Evolutionary conservation across 495 filamentous ascomycete genomes (phyloP), one percentile per base, ranked within the genome.

Genomic region (Podospora pseudopauciseta): DNA sequence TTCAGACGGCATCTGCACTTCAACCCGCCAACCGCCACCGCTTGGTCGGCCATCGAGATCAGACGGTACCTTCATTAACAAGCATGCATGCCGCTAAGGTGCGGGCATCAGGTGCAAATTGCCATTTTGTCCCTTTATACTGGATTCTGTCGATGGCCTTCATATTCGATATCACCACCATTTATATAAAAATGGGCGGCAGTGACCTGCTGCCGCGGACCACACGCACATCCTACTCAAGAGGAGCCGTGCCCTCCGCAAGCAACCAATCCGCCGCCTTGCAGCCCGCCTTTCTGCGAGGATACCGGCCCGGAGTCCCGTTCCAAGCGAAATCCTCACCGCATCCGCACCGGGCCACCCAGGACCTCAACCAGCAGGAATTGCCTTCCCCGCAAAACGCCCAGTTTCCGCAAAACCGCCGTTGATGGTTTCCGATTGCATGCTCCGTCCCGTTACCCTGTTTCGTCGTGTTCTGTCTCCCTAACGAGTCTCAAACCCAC

Each of bases 221-320:
- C 30, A 49, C 34, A 71, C 61, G 66, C 34, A 63, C 32, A 71
- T 62, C 65, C 65, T 20, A 16, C 55, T 32, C 58, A 55, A 18
- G 63, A 63, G 49, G 63, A 63, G 27, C 54, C 65, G 63, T 64
- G 65, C 26, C 23, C 61, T 49, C 44, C 27, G 60, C 23, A 57
- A 54, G n/a, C 59, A 64, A 27, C 68, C 68, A 72, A 64, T 64
- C 66, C 67, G 61, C 27, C 27, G 27, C 30, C 28, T 49, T 49
- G 44, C 20, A 61, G 34, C 63, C 60, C 54, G 64, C 66, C 60
- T 32, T 68, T 54, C 68, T 49, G 7, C n/a, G 13, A 69, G 73
- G 73, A 68, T 70, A 3, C 54, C 73, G 73, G 73, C 20, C 73
- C 73, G 73, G 30, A 30, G 18, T 65, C 23, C 73, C 73, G 73